Evolutionary conservation across 441 rosid species (phyloP).

Genomic region (Gossypium gossypioides): DNA sequence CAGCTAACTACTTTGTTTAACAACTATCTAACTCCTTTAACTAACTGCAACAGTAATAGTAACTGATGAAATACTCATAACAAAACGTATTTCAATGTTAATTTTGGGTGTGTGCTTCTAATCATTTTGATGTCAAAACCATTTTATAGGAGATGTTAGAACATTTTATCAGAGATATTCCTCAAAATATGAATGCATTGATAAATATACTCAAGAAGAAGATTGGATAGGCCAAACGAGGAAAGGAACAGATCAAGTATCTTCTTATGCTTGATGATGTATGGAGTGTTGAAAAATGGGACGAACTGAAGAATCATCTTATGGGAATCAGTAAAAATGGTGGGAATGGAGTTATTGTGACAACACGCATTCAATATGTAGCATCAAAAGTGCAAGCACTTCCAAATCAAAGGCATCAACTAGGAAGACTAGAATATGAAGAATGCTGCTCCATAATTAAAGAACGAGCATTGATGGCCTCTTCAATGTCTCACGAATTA

Average conservation of each 20-base stretch:
- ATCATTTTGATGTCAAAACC: not conserved
- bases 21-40: no score
- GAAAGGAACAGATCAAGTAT: not conserved
- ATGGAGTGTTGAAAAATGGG: not conserved
- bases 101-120: slow-evolving; percentile 26
- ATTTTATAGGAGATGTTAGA: not conserved
- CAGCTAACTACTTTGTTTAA: no score
- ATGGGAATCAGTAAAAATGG: not conserved
- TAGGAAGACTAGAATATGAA: not conserved
- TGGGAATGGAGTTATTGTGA: slow-evolving; percentile 12
- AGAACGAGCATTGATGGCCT: not conserved
- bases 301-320: not conserved
- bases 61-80: no score
- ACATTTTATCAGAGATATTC: no score
- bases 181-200: not conserved
- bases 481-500: not conserved
- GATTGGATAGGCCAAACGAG: not conserved
- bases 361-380: slow-evolving; percentile 10
- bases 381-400: not conserved
- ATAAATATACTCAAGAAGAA: not conserved
- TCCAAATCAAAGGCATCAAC: not conserved
- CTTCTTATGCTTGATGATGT: no score
- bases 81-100: slow-evolving; percentile 18
- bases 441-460: not conserved
- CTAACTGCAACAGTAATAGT: no score